phyloP scores from a whole-genome alignment of 768 basidiomycete species.

The Trametes cingulata region DNA sequence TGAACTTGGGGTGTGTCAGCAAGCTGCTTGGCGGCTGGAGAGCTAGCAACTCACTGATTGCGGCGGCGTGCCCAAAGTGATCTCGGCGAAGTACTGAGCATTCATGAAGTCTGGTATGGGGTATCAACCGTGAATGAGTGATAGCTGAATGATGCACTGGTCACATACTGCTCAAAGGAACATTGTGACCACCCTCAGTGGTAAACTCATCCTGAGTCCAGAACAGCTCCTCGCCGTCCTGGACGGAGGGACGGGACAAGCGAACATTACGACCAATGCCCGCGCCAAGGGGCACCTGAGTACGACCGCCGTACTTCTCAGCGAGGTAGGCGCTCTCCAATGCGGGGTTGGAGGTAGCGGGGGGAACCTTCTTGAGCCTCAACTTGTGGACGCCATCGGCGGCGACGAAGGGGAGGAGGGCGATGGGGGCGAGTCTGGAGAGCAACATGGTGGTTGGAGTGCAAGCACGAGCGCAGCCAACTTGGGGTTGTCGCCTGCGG shows the following conservation, averaged over 20 bases:
- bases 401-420: slow-evolving; percentile 49
- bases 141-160: background rate
- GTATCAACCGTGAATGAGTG: background rate
- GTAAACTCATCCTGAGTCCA: slow-evolving; percentile 77
- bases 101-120: slow-evolving; percentile 85
- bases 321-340: slow-evolving; percentile 84
- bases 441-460: slow-evolving; percentile 39
- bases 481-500: slow-evolving; percentile 14
- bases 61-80: slow-evolving; percentile 78
- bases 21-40: background rate
- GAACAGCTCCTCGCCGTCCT: slow-evolving; percentile 57
- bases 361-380: slow-evolving; percentile 84
- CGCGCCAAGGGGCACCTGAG: slow-evolving; percentile 65
- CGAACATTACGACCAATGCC: slow-evolving; percentile 66
- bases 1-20: slow-evolving; percentile 55
- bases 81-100: slow-evolving; percentile 94
- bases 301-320: slow-evolving; percentile 86
- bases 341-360: slow-evolving; percentile 57
- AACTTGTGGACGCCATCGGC: slow-evolving; percentile 73
- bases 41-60: slow-evolving; percentile 61
- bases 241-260: slow-evolving; percentile 42
- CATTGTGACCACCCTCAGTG: slow-evolving; percentile 73
- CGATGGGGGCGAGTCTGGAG: slow-evolving; percentile 40
- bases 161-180: slow-evolving; percentile 83
- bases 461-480: slow-evolving; percentile 19